Conservation (phyloP, 495 filamentous ascomycete genomes). For the Penicillium psychrofluorescens region DNA sequence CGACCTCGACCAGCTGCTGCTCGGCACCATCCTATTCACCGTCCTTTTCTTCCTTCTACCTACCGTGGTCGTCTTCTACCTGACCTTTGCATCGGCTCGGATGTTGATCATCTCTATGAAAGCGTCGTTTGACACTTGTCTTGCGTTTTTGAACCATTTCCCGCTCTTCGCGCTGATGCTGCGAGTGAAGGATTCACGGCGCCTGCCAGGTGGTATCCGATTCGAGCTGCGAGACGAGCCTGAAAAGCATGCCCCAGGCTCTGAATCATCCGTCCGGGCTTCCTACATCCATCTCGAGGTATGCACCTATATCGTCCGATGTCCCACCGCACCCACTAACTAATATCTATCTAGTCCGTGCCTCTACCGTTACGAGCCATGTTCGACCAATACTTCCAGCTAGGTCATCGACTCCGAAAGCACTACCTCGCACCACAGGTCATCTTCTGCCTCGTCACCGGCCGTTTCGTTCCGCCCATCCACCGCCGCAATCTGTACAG, state of each 20-base stretch:
- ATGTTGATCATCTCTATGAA: conserved; percentile 94
- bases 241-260: conserved; percentile 14
- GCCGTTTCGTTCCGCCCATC: conserved; percentile 85
- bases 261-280: conserved; percentile 34
- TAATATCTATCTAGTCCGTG: conserved; percentile 52
- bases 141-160: conserved; percentile 96
- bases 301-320: too few species aligned
- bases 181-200: conserved; percentile 82
- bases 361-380: conserved; percentile 84
- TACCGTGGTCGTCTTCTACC: conserved; percentile 91
- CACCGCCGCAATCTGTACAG: conserved; percentile 92
- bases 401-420: conserved; percentile 83
- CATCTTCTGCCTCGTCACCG: conserved; percentile 78
- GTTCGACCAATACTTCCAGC: conserved; percentile 96
- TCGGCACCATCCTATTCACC: conserved; percentile 95
- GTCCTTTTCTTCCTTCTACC: conserved; percentile 92
- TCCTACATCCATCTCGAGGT: conserved; percentile 81
- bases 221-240: conserved; percentile 72
- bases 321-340: background rate
- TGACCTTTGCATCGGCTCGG: conserved; percentile 88
- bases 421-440: conserved; percentile 90
- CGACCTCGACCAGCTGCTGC: conserved; percentile 92
- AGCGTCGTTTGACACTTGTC: conserved; percentile 76
- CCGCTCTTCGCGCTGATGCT: conserved; percentile 97
- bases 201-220: conserved; percentile 87